A percentile compares a stretch with the other conserved stretches of the same genome.
Conservation (phyloP, 139 green algal species). For the Astrephomene gubernaculifera region DNA sequence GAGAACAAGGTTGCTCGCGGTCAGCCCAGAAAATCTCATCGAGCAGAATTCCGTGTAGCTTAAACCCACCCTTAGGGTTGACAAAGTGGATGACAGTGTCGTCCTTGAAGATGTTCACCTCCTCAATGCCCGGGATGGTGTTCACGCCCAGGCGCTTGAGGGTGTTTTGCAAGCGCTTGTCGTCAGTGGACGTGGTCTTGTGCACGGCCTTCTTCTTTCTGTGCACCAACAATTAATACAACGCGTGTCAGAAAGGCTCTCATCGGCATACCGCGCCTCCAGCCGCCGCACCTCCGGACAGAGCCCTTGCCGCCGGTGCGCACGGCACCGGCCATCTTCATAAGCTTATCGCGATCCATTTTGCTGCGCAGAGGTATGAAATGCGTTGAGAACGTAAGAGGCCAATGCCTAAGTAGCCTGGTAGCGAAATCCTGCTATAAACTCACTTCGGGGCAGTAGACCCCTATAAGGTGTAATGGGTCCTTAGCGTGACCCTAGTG, state of each 20-base stretch:
- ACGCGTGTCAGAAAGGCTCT: neutral
- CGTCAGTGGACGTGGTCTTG: conserved; percentile 96
- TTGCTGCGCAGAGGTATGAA: no score
- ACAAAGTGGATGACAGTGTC: conserved; percentile 94
- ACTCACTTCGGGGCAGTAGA: conserved; percentile 2
- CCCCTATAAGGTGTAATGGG: neutral
- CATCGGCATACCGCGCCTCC: neutral
- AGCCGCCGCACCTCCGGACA: conserved; percentile 78
- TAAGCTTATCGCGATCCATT: neutral
- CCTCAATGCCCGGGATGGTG: conserved; percentile 99
- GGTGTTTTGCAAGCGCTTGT: conserved; percentile 97
- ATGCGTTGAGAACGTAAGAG: no score
- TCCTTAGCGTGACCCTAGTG: neutral
- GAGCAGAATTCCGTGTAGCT: no score
- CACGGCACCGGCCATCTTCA: conserved; percentile 75
- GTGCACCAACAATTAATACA: neutral
- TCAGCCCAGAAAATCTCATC: neutral
- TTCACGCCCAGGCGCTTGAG: conserved; percentile 99
- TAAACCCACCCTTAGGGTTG: conserved; percentile 94
- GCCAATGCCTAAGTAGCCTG: neutral
- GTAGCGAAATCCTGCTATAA: neutral
- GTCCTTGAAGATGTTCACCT: conserved; percentile 98
- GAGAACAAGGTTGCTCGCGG: neutral
- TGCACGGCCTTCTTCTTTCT: conserved; percentile 99
- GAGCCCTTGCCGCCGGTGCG: conserved; percentile 96